Evolutionary conservation across 2,329 filamentous ascomycete species (phyloP), one percentile per base, ranked within the genome.

Genomic region (Epicoccum nigrum): DNA sequence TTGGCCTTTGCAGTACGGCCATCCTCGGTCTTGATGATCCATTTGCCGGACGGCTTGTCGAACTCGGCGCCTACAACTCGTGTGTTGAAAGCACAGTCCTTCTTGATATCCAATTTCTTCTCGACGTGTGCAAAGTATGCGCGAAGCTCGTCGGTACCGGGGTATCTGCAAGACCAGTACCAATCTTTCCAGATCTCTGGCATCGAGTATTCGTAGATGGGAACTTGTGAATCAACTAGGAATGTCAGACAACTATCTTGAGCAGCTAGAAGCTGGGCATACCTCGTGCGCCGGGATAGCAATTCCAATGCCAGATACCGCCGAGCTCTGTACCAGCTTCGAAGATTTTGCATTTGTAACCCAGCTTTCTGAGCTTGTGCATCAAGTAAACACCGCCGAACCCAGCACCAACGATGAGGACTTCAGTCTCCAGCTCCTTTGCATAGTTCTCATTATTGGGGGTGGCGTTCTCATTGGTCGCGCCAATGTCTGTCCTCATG

Each of bases 41-140:
- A 86, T 46, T 74, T 79, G 1, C 75, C 76, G 0, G 70, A 65
- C 0, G 59, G 53, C 8, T 76, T 77, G 33, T 84, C 77, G 43
- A 82, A 86, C 2, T 78, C 73, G 7, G 79, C 82, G 8, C 76
- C 74, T 0, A 78, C 70, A 3, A 86, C 83, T 3, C 80, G 76
- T 0, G 80, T 83, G 49, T 84, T 79, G 65, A 85, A 86, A 1
- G 78, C 73, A 21, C 74, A 78, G 51, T 86, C 82, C 58, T 84
- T 85, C 63, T 79, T 82, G 16, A 87, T 70, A 11, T 77, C 69
- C 6, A 84, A 59, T 4, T 80, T 76, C 49, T 80, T 80, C 45
- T 85, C 83, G 15, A 84, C 78, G 41, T 84, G 80, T 13, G 83
- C 77, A 61, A 87, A 87, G 65, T 87, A 87, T 4, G 66, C 63